Evolutionary conservation across 2,329 filamentous ascomycete species (phyloP).

Genomic region (Penicillium frequentans): DNA sequence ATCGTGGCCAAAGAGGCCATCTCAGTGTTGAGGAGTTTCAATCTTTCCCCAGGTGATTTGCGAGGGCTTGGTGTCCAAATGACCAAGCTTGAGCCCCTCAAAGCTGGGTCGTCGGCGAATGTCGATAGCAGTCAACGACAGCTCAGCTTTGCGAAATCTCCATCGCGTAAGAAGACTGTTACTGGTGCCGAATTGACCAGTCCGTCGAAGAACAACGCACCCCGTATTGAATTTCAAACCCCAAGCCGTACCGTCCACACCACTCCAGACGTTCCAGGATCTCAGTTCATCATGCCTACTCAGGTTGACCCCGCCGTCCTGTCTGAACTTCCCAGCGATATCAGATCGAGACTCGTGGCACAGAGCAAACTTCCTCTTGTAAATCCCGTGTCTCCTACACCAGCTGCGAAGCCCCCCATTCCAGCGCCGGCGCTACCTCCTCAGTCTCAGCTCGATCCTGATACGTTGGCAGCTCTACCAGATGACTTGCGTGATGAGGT

Average conservation of each 20-base stretch:
- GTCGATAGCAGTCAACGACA: conserved; percentile 71
- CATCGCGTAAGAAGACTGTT: conserved; percentile 29
- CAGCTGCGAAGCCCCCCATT: conserved; percentile 26
- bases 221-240: conserved; percentile 28
- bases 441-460: conserved; percentile 79
- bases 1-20: conserved; percentile 77
- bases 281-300: conserved; percentile 84
- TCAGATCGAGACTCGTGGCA: conserved; percentile 70
- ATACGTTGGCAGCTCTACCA: conserved; percentile 79
- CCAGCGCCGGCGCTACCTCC: conserved; percentile 50
- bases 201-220: conserved; percentile 37
- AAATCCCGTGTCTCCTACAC: conserved; percentile 34
- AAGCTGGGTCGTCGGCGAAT: conserved; percentile 51
- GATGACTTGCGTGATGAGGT: conserved; percentile 84
- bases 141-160: conserved; percentile 50
- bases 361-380: conserved; percentile 45
- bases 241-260: conserved; percentile 48
- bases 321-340: conserved; percentile 79
- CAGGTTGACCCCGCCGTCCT: conserved; percentile 81
- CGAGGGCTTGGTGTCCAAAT: conserved; percentile 89
- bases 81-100: conserved; percentile 85
- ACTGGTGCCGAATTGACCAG: conserved; percentile 35
- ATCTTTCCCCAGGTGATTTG: conserved; percentile 87
- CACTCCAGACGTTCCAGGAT: conserved; percentile 76
- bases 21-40: conserved; percentile 77